Evolutionary conservation across 2,329 filamentous ascomycete species (phyloP).

Genomic region (Phaeosphaeriaceae sp.): DNA sequence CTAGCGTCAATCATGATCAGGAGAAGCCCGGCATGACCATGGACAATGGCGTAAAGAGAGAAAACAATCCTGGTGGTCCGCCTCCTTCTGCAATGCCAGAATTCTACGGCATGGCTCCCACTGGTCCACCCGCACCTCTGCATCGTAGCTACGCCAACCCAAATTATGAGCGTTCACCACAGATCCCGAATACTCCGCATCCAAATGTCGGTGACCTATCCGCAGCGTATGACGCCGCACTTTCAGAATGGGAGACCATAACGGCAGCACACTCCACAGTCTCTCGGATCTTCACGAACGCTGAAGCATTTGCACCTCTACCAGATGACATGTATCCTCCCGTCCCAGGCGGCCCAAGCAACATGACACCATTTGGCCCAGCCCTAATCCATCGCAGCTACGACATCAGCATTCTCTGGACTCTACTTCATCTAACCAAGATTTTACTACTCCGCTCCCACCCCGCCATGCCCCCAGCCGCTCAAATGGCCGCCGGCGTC

Average conservation of each 20-base stretch:
- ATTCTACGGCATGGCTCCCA: constrained; percentile 61
- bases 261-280: constrained; percentile 73
- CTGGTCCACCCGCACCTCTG: constrained; percentile 50
- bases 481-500: constrained; percentile 84
- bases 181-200: constrained; percentile 19
- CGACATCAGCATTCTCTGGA: constrained; percentile 86
- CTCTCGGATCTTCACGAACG: constrained; percentile 63
- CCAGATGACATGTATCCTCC: constrained; percentile 70
- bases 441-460: constrained; percentile 85
- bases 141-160: constrained; percentile 51
- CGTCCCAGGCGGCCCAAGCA: constrained; percentile 47
- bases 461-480: constrained; percentile 88
- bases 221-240: constrained; percentile 70
- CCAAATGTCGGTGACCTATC: constrained; percentile 61
- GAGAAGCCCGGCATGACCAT: neutral
- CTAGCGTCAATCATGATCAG: constrained; percentile 24
- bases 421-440: constrained; percentile 83
- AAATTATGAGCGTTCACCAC: constrained; percentile 24
- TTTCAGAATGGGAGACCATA: constrained; percentile 81
- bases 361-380: constrained; percentile 77
- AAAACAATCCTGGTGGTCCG: constrained; percentile 17
- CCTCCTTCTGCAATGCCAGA: constrained; percentile 47
- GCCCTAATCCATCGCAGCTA: constrained; percentile 84
- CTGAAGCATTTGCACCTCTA: constrained; percentile 78
- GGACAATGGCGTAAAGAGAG: neutral